phyloP scores from a whole-genome alignment of 306 rosid species.

The Pyrus communis region DNA sequence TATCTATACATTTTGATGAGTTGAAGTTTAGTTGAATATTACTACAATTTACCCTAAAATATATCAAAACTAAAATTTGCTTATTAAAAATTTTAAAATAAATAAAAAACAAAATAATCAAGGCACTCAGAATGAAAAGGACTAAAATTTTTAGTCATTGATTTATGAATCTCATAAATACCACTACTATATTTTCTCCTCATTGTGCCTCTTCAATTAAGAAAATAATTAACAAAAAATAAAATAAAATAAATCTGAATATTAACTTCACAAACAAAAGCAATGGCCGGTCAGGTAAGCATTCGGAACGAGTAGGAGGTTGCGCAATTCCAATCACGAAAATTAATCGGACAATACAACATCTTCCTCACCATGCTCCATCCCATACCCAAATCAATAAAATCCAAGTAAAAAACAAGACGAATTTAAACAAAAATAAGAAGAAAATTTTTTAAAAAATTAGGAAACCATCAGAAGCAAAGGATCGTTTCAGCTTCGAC shows the following conservation, averaged over 20 bases:
- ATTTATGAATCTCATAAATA: constrained; percentile 10
- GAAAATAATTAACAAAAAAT: fast-evolving
- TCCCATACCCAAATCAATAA: not conserved
- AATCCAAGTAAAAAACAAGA: not conserved
- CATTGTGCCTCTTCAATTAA: constrained; percentile 10
- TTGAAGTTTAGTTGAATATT: too few relatives aligned
- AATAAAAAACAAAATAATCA: not conserved
- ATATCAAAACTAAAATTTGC: too few relatives aligned
- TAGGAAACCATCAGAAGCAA: constrained; percentile 27
- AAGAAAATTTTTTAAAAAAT: not conserved
- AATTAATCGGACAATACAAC: constrained; percentile 16
- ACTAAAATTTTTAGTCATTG: not conserved
- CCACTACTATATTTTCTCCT: constrained; percentile 12
- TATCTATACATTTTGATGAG: too few relatives aligned
- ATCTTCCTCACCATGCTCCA: constrained; percentile 22
- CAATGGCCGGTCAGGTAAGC: constrained; percentile 1
- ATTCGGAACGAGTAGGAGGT: constrained; percentile 42
- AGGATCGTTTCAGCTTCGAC: constrained; percentile 40
- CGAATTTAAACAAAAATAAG: too few relatives aligned
- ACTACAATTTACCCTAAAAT: too few relatives aligned
- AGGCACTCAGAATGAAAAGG: constrained; percentile 35
- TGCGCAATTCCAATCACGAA: constrained; percentile 16
- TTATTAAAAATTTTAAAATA: not conserved
- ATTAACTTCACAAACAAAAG: not conserved
- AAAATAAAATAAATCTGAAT: not conserved